Percentiles rank a stretch among this genome's conserved stretches.
These are phyloP conservation scores for Fusarium pininemorale DNA, from an alignment of 2,329 filamentous ascomycete genomes.

Conservation along the genomic window DNA sequence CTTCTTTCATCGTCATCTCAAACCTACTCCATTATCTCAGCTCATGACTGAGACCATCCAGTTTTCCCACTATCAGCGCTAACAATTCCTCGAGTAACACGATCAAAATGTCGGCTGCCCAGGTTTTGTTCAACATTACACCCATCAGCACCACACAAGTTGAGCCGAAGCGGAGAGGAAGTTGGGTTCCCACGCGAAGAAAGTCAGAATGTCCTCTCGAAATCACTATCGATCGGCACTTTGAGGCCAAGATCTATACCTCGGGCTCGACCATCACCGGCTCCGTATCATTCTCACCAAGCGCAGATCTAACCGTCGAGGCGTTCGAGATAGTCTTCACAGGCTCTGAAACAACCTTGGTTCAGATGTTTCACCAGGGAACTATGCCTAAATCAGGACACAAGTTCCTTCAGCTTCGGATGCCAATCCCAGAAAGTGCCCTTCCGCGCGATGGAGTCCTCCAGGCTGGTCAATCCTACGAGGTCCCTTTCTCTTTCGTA, in stretches of 20 bases:
- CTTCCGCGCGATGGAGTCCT: slow-evolving; percentile 7
- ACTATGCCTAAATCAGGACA: slow-evolving; percentile 17
- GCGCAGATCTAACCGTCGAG: slow-evolving; percentile 17
- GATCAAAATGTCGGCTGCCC: slow-evolving; percentile 1
- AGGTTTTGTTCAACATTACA: slow-evolving; percentile 6
- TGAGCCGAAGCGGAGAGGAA: slow-evolving; percentile 18
- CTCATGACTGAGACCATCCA: neutral
- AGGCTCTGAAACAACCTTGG: neutral
- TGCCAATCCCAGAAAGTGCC: slow-evolving; percentile 16
- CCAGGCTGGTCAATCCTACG: slow-evolving; percentile 8
- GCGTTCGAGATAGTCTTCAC: slow-evolving; percentile 19
- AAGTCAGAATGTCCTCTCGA: slow-evolving; percentile 20
- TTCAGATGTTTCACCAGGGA: slow-evolving; percentile 27
- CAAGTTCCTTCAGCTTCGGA: slow-evolving; percentile 24
- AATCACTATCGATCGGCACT: slow-evolving; percentile 30
- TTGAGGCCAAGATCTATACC: slow-evolving; percentile 32
- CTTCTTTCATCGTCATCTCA: neutral
- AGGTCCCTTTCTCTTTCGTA: slow-evolving; percentile 30
- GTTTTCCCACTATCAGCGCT: no score
- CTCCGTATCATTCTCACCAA: neutral
- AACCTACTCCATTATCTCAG: no score
- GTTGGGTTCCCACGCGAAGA: slow-evolving; percentile 15
- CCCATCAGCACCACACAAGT: neutral
- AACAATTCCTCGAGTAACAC: neutral
- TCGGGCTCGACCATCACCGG: slow-evolving; percentile 29